Percentiles rank a stretch among this genome's conserved stretches.
These are phyloP conservation scores for Camellia sinensis DNA, from an alignment of 148 eudicot genomes.

Conservation along the genomic window DNA sequence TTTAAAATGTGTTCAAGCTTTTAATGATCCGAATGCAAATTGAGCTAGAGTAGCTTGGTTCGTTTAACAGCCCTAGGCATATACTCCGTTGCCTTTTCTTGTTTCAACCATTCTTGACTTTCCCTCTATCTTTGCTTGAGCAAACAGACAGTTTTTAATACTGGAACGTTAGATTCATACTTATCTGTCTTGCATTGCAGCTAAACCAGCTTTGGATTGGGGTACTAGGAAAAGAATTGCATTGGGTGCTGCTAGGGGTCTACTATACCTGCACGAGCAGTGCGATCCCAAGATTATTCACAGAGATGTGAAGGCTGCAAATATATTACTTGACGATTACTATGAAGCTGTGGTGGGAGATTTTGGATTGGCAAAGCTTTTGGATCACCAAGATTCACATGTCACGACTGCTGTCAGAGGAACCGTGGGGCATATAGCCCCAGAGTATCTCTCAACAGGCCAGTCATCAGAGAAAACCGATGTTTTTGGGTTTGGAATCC, in stretches of 20 bases:
- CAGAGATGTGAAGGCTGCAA: constrained; percentile 97
- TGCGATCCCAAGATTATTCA: constrained; percentile 98
- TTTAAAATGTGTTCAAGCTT: too few species aligned
- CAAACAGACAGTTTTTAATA: too few species aligned
- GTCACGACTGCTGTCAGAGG: constrained; percentile 83
- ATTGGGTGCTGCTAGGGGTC: constrained; percentile 87
- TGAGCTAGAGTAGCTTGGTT: too few species aligned
- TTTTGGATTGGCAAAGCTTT: constrained; percentile 80
- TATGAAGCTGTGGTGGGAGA: constrained; percentile 93
- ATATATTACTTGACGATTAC: constrained; percentile 79
- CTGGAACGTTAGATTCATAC: background rate
- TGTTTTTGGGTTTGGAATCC: constrained; percentile 78
- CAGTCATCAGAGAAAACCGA: constrained; percentile 89
- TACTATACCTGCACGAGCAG: constrained; percentile 91
- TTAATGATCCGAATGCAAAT: too few species aligned
- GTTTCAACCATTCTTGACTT: too few species aligned
- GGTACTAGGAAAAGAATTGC: constrained; percentile 77
- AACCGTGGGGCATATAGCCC: constrained; percentile 84
- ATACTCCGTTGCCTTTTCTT: too few species aligned
- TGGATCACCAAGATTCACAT: constrained; percentile 79
- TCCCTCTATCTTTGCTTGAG: too few species aligned
- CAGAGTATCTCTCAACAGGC: constrained; percentile 81
- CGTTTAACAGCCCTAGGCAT: too few species aligned
- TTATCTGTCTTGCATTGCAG: constrained; percentile 36
- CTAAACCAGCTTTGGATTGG: constrained; percentile 85